Evolutionary conservation across 371 early-diverging fungal genomes (phyloP), one percentile per base, ranked within the genome.

Genomic region (Rhizopus arrhizus): DNA sequence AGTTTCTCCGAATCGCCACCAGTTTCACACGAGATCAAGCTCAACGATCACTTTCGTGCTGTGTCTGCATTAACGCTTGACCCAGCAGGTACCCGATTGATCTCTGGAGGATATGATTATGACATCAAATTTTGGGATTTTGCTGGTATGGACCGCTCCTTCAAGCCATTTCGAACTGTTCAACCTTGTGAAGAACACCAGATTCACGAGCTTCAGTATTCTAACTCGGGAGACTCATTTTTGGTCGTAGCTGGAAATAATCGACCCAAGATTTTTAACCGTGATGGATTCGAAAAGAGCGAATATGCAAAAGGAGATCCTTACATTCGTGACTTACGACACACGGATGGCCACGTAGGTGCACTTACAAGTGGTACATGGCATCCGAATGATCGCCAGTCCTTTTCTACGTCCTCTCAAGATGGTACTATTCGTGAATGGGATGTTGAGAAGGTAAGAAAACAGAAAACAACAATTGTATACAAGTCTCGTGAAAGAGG

Each of bases 221-320:
- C 88, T 35, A 60, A 77, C 2, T 77, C 87, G 4, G 95, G 95
- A 4, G 92, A 93, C 59, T 80, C 79, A 29, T 85, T 97, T 29
- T 64, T 96, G 53, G 84, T 92, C 15, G 92, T 94, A 0, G 84
- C 95, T 0, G 88, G 89, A 29, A 82, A 85, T 12, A 77, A 87
- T 3, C 84, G 88, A 52, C 84, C 91, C 12, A 90, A 89, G 66
- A 66, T 97, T 10, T 92, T 86, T 53, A 86, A 89, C 46, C 85
- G 92, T 3, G 93, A 94, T 68, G 97, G 98, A 0, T 42, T 73
- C 3, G 78, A 84, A 49, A 62, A 90, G 52, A 74, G 73, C 4
- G 93, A 93, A 58, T 95, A 78, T 59, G 81, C 84, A 35, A 95
- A 94, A 61, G 98, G 98, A 12, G 98, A 98, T 70, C 93, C 93